Base-by-base conservation (phyloP, 2,329 filamentous ascomycete genomes). In the Spiromastix sp. region DNA sequence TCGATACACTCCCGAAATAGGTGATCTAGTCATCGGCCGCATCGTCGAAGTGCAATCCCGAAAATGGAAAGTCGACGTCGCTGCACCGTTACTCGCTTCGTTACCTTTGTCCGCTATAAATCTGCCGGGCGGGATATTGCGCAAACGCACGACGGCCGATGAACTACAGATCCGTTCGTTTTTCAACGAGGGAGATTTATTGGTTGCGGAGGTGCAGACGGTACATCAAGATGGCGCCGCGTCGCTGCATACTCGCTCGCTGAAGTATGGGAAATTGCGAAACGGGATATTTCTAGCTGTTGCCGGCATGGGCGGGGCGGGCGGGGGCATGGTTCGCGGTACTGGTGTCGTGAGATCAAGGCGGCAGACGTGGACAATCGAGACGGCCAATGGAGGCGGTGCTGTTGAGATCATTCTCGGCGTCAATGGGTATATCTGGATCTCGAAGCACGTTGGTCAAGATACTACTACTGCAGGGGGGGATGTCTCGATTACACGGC, bases 141-240 rank as follows among this genome's bases (percentile, higher is more conserved):
- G 91, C 39, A 83, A 89, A 55, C 73, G 91, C 45, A 98, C 91
- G 18, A 87, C 89, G 52, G 93, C 91, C 11, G 91, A 98, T 59
- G 91, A 96, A 66, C 71, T 98, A 50, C 91, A 96, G 62, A 96
- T 98, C 60, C 77, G 91, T 33, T 85, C 79, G n/a, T 98, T 95
- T 62, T 96, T 98, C 64, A 79, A 81, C 36, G 91, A 98, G 61
- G 91, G 91, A 9, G 91, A 98, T 56, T 65, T 98, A 34, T 67
- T 98, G 11, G 84, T 96, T 12, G 91, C 91, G 1, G 91, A 98
- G 64, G 91, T 98, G 36, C 91, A 98, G 70, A 76, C 77, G 48
- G 68, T 98, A 36, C 85, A 86, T 57, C 72, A 77, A 39, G 89
- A 96, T 60, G 89, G 87, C 39, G 80, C 77, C 2, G 87, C 91